Percentiles rank a stretch among this genome's conserved stretches.
phyloP scores from a whole-genome alignment of 1,139 yeast genomes.

The Wickerhamomyces sp. region DNA sequence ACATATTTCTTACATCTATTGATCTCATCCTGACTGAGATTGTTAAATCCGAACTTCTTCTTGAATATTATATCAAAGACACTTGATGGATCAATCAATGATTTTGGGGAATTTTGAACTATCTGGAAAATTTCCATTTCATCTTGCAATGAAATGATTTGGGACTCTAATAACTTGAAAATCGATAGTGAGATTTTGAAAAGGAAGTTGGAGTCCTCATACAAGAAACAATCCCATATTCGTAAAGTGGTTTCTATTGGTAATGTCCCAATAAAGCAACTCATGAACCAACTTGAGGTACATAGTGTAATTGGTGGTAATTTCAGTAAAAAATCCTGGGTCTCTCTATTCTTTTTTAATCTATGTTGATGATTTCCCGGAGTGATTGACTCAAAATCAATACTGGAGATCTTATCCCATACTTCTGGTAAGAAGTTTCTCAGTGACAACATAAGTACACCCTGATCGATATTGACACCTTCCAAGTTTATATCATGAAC shows the following conservation, averaged over 20 bases:
- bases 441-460: slow-evolving; percentile 82
- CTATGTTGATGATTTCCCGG: background rate
- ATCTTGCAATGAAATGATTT: slow-evolving; percentile 47
- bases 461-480: slow-evolving; percentile 95
- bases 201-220: slow-evolving; percentile 83
- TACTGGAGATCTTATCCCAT: slow-evolving; percentile 52
- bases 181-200: slow-evolving; percentile 81
- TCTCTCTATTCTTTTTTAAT: slow-evolving; percentile 7
- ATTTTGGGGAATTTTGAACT: slow-evolving; percentile 78
- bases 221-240: slow-evolving; percentile 93
- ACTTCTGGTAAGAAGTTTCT: slow-evolving; percentile 79
- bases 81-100: slow-evolving; percentile 61
- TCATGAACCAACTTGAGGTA: slow-evolving; percentile 98
- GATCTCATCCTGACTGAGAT: slow-evolving; percentile 77
- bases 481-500: slow-evolving; percentile 87
- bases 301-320: slow-evolving; percentile 90
- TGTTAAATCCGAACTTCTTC: slow-evolving; percentile 69
- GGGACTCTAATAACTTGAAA: slow-evolving; percentile 72
- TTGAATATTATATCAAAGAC: slow-evolving; percentile 72
- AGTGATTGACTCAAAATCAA: slow-evolving; percentile 18
- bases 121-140: slow-evolving; percentile 86
- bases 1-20: slow-evolving; percentile 75
- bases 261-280: slow-evolving; percentile 79
- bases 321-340: slow-evolving; percentile 64
- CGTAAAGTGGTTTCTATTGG: slow-evolving; percentile 86